These are phyloP conservation scores for Cutaneotrichosporon cyanovorans DNA, from an alignment of 1,284 basidiomycete species.

Conservation along the genomic window DNA sequence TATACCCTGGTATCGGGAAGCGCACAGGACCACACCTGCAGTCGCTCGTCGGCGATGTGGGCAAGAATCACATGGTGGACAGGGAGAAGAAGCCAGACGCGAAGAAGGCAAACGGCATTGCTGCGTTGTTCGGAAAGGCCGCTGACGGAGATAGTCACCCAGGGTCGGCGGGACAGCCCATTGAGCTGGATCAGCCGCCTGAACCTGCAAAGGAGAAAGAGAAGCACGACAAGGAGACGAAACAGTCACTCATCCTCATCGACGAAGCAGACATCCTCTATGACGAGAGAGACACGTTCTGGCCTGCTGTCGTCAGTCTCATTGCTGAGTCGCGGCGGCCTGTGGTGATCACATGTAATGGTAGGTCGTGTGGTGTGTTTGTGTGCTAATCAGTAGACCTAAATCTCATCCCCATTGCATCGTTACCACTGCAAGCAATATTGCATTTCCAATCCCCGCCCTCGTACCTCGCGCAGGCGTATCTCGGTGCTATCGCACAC, in stretches of 20 bases:
- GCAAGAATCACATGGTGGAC: slow-evolving; percentile 75
- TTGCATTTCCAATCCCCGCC: slow-evolving; percentile 61
- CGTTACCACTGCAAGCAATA: slow-evolving; percentile 69
- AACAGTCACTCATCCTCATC: slow-evolving; percentile 85
- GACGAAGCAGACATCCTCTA: slow-evolving; percentile 95
- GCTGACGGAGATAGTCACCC: slow-evolving; percentile 12
- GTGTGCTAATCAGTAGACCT: slow-evolving; percentile 56
- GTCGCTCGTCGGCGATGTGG: slow-evolving; percentile 81
- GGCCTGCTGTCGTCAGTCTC: slow-evolving; percentile 71
- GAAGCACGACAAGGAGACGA: slow-evolving; percentile 15
- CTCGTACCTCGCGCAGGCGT: slow-evolving; percentile 56
- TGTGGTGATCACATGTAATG: slow-evolving; percentile 86
- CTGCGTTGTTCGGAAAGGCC: slow-evolving; percentile 5
- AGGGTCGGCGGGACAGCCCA: slow-evolving; percentile 25
- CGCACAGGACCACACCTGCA: slow-evolving; percentile 73
- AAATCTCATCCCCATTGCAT: slow-evolving; percentile 62
- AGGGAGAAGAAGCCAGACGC: slow-evolving; percentile 7
- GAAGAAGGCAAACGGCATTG: slow-evolving; percentile 1
- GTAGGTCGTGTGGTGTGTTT: too few species aligned
- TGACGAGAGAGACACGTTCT: slow-evolving; percentile 84
- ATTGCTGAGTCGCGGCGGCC: slow-evolving; percentile 75
- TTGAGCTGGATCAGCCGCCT: slow-evolving; percentile 22
- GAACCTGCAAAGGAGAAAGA: background rate
- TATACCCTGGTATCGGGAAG: slow-evolving; percentile 88
- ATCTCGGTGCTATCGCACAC: slow-evolving; percentile 57